A percentile compares a stretch with the other conserved stretches of the same genome.
Conservation (phyloP, 106 monocot species). For the Alisma plantagoaquatica region DNA sequence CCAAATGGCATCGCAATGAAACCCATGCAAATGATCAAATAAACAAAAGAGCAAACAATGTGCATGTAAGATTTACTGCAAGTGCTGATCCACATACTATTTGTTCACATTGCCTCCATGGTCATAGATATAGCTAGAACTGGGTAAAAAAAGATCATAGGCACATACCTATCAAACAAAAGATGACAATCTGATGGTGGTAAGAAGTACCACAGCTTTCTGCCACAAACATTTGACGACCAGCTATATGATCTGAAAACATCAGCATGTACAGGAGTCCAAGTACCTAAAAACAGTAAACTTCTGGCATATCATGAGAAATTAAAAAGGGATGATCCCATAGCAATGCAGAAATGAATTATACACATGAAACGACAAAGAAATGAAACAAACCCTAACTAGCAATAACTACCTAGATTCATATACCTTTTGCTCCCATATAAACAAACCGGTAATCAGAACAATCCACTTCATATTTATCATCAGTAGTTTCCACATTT, state of each 20-base stretch:
- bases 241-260: slow-evolving; percentile 99
- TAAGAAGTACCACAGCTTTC: slow-evolving; percentile 73
- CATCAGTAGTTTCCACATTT: slow-evolving; percentile 26
- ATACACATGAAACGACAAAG: not conserved
- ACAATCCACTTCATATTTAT: slow-evolving; percentile 66
- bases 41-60: too few relatives aligned
- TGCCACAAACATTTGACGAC: slow-evolving; percentile 97
- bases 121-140: too few relatives aligned
- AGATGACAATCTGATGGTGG: slow-evolving; percentile 69
- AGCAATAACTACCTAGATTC: too few relatives aligned
- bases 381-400: not conserved
- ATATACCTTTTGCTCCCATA: slow-evolving; percentile 87
- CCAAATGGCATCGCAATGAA: too few relatives aligned
- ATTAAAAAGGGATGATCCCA: too few relatives aligned
- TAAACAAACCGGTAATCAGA: slow-evolving; percentile 96
- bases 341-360: not conserved
- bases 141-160: too few relatives aligned
- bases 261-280: slow-evolving; percentile 99
- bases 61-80: too few relatives aligned
- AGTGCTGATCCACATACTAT: too few relatives aligned
- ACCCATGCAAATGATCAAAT: too few relatives aligned
- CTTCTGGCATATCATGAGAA: too few relatives aligned
- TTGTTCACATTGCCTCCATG: too few relatives aligned
- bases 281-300: slow-evolving; percentile 52
- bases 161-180: slow-evolving; percentile 78